Evolutionary conservation across 1,139 yeast genomes (phyloP), one percentile per base, ranked within the genome.

Genomic region (Eremothecium cymbalariae): DNA sequence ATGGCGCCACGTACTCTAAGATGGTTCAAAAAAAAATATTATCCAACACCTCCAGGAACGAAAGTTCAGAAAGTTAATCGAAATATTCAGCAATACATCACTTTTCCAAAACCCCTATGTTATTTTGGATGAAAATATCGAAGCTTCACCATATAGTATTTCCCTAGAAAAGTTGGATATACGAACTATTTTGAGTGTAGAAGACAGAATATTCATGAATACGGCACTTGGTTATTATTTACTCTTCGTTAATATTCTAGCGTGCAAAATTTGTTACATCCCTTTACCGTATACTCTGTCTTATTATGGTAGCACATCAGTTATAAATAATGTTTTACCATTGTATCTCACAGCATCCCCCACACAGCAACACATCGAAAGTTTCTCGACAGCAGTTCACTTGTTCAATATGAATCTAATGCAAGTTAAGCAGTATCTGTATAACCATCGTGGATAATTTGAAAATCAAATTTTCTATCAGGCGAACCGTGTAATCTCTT

Each of bases 401-500:
- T 36, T 33, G 11, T 48, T 55, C 25, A 54, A 55, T 37, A 41
- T 34, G 13, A 38, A 55, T 33, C 43, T 55, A 18, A 35, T 41
- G 31, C 60, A 55, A 37, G 28, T 52, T 20, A 50, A 39, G 15
- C 51, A 52, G 39, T 50, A 47, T 40, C 39, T 54, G 45, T 43
- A 38, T 28, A 45, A n/a, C 80, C 81, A 11, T 57, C 64, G 15
- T 59, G 48, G 3, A 77, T 85, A 37, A 84, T 59, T 50, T 80
- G 90, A 23, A 60, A 57, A 53, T 85, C 94, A 35, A 80, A 59
- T 1, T 41, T 50, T 11, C 53, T 57, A 0, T 61, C 65, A 0
- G 84, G 79, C 4, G 67, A 62, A 28, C 67, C 68, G 47, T 77
- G 76, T 8, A 73, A 51, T 39, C 85, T 62, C 57, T 86, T 86